Evolutionary conservation across 2,329 filamentous ascomycete species (phyloP), one percentile per base, ranked within the genome.

Genomic region (Fusarium papillatum): DNA sequence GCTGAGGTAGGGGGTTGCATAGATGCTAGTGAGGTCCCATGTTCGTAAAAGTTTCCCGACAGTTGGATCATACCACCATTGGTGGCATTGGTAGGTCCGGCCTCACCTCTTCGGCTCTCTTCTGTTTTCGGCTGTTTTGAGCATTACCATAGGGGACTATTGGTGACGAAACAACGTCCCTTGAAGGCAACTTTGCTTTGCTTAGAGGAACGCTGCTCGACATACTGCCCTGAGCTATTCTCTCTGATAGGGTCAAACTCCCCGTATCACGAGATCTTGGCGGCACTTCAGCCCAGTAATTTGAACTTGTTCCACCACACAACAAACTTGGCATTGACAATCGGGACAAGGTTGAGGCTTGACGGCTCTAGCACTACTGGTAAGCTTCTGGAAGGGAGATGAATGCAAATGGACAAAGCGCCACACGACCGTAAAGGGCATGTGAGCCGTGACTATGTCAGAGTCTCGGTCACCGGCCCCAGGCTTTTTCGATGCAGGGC

Each of bases 61-160:
- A 46, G 26, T 36, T 57, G 55, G 24, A 74, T 76, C 73, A 76
- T 75, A 60, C 71, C 73, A 76, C 64, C 19, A 53, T 46, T 64
- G 63, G 39, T 66, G 64, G 64, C 64, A 66, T 60, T 66, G 43
- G 36, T 60, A 46, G 50, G 43, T 46, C 50, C 53, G 64, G 11
- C 57, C 13, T 48, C 62, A 13, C 36, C 9, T 29, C 34, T 41
- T 43, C 7, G 31, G 46, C 24, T 19, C 19, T 38, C 17, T 26
- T 46, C 38, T 19, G 38, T 24, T 43, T 50, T 46, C 36, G 13
- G 36, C 26, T 38, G 36, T 46, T 48, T 31, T 31, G 53, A n/a
- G 29, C 53, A 57, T 57, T 57, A 57, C 53, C 26, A 38, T 36
- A 63, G 39, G 41, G 39, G 31, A 46, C 24, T 48, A 63, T 63